These are phyloP conservation scores for Penicillium sumatraense DNA, from an alignment of 2,329 filamentous ascomycete genomes.

Conservation along the genomic window DNA sequence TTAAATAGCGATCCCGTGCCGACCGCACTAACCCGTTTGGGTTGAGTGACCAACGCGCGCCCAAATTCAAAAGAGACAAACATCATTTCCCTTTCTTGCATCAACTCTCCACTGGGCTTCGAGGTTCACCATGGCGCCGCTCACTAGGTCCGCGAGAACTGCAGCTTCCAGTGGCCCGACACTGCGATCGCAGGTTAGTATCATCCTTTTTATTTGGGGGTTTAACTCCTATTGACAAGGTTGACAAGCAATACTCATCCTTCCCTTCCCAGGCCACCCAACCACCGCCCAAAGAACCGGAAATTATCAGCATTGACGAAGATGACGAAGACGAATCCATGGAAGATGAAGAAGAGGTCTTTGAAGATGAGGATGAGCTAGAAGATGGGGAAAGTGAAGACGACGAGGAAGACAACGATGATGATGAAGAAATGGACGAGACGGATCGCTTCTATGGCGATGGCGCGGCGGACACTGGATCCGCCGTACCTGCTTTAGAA, in stretches of 20 bases:
- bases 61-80: slow-evolving; percentile 38
- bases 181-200: slow-evolving; percentile 23
- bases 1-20: slow-evolving; percentile 35
- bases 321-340: slow-evolving; percentile 36
- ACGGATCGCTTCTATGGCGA: slow-evolving; percentile 35
- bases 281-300: slow-evolving; percentile 32
- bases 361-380: slow-evolving; percentile 30
- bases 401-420: slow-evolving; percentile 27
- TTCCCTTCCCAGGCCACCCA: neutral
- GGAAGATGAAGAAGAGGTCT: slow-evolving; percentile 31
- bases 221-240: neutral
- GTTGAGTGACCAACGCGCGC: slow-evolving; percentile 32
- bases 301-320: slow-evolving; percentile 47
- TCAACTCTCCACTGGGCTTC: slow-evolving; percentile 11
- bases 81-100: slow-evolving; percentile 30
- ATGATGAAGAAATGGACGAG: slow-evolving; percentile 33
- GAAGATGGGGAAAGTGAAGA: slow-evolving; percentile 15
- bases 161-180: slow-evolving; percentile 9
- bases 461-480: slow-evolving; percentile 30
- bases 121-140: slow-evolving; percentile 42
- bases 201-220: slow-evolving; percentile 13
- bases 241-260: neutral
- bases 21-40: slow-evolving; percentile 35
- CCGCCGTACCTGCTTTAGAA: slow-evolving; percentile 32
- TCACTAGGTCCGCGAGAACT: slow-evolving; percentile 40